Evolutionary conservation across 495 filamentous ascomycete species (phyloP), one percentile per base, ranked within the genome.

Genomic region (Talaromyces thailandensis): DNA sequence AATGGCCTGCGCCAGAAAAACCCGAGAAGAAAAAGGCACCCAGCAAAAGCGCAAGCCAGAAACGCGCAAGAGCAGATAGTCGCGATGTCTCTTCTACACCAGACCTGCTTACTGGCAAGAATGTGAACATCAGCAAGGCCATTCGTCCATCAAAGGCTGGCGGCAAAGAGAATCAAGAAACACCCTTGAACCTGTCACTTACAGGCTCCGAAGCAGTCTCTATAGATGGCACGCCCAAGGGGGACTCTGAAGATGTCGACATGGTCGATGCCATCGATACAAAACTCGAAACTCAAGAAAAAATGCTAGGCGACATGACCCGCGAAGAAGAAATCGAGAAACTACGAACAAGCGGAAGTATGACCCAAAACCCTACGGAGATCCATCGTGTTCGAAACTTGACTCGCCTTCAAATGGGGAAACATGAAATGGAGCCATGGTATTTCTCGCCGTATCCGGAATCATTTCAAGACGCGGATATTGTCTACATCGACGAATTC

Each of bases 291-390:
- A 21, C 31, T 3, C 67, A 69, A 23, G 77, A 78, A 21, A 76
- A 78, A 2, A 68, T 74, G 4, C 70, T 73, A 11, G 76, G 76
- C 4, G 70, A 75, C 55, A 96, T 92, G 67, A 88, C 86, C 6
- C 86, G 92, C 31, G 91, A 96, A 74, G 90, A 96, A 66, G 94
- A 98, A 69, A 96, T 97, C 62, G 93, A 97, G 70, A 93, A 94
- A 66, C 82, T 98, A 3, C 89, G 94, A 45, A 96, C 92, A 6
- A 87, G 86, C 45, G 94, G 94, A 53, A 96, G 91, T 68, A 98
- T 98, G 94, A 97, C 95, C 18, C 95, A 98, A 70, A 97, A 96
- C 66, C 94, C 94, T 50, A 91, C 95, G 21, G 95, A 98, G 69
- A 92, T 98, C 62, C 93, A 93, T 21, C 91, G 94, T 37, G 95